Evolutionary conservation across 352 stramenopile genomes (phyloP).

Genomic region (Globisporangium recalcitrans): DNA sequence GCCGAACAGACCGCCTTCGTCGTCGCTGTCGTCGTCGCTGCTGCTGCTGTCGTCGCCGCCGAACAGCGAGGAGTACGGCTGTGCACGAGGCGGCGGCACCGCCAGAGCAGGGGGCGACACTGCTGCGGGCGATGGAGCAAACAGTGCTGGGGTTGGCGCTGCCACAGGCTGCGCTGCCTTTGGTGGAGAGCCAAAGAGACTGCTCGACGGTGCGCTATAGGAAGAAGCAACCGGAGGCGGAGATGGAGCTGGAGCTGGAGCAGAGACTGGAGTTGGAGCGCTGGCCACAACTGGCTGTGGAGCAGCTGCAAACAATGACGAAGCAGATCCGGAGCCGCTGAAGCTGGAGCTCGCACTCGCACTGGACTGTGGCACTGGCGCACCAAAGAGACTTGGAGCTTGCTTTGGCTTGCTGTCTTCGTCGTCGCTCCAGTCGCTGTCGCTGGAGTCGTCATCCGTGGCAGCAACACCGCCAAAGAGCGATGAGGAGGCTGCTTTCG

Average conservation of each 20-base stretch:
- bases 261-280: background rate
- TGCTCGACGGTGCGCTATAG: slow-evolving; percentile 5
- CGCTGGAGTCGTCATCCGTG: slow-evolving; percentile 49
- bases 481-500: slow-evolving; percentile 16
- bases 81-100: slow-evolving; percentile 15
- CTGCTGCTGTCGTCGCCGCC: slow-evolving; percentile 47
- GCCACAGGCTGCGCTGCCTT: background rate
- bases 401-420: slow-evolving; percentile 29
- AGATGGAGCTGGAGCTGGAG: background rate
- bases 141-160: slow-evolving; percentile 5
- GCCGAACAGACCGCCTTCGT: slow-evolving; percentile 74
- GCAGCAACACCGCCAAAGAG: slow-evolving; percentile 28
- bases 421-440: slow-evolving; percentile 69
- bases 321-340: slow-evolving; percentile 3
- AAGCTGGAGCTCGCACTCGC: slow-evolving; percentile 8
- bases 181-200: slow-evolving; percentile 15
- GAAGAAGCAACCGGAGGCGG: slow-evolving; percentile 1
- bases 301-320: slow-evolving; percentile 12
- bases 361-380: slow-evolving; percentile 6
- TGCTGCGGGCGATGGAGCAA: background rate
- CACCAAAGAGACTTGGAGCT: slow-evolving; percentile 32
- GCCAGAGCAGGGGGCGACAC: background rate
- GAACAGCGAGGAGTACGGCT: slow-evolving; percentile 63
- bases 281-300: background rate
- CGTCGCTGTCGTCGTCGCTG: slow-evolving; percentile 69